Base-by-base conservation (phyloP, 176 grass and related monocot species). In the Areca catechu region DNA sequence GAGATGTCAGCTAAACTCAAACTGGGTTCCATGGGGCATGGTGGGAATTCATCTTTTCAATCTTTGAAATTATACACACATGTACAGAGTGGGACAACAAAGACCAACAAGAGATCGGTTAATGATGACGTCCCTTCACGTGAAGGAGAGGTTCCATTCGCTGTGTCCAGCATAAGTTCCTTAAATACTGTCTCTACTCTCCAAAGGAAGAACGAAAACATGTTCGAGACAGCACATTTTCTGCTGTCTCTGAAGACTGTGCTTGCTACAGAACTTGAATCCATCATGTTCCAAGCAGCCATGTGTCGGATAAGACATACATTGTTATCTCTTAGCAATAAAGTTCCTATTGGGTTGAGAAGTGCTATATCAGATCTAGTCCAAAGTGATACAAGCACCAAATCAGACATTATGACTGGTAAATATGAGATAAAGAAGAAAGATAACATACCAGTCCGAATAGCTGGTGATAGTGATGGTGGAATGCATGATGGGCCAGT, bases 301-400 rank as follows among this genome's bases (percentile, higher is more conserved):
- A 88, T 97, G 93, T 97, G 93, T 60, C 75, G 83, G 63, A 75
- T 90, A 75, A 84, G 93, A 65, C 93, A 97, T 63, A 82, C 84
- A 51, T 71, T 85, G 16, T 51, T 97, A 67, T 85, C 93, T 85
- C 64, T 80, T 59, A 80, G 61, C 75, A 82, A 58, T 43, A 97
- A 86, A 85, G 72, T 65, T 22, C 65, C 71, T 66, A 22, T 61
- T 51, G 82, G 80, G 48, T 76, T 76, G 58, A 82, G 63, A 76
- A 75, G 54, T 76, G 30, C 68, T 21, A 55, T 76, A 3, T 66
- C 74, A 34, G 84, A 76, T 69, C 59, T 77, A 24, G 67, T 70
- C 43, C 75, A 72, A 58, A 53, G 58, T 73, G 82, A 79, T 48
- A 48, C 54, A 58, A 75, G 49, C 67, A 69, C 24, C 57, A 85